Conservation (phyloP, 1,284 basidiomycete genomes). For the Vanrija sp. region DNA sequence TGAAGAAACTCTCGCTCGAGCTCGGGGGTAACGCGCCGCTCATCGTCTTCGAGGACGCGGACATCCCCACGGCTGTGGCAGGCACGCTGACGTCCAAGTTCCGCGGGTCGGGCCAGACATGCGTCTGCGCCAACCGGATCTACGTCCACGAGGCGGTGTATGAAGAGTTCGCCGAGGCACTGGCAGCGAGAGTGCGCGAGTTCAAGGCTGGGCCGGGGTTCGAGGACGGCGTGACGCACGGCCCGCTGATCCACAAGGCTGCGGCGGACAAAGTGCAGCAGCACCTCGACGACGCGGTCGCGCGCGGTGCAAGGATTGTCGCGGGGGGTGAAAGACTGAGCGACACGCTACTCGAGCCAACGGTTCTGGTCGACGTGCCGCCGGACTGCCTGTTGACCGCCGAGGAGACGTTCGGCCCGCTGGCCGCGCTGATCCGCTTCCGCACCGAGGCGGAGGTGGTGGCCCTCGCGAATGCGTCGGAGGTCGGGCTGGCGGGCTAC, state of each 20-base stretch:
- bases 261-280: constrained; percentile 84
- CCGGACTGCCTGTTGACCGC: constrained; percentile 55
- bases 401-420: constrained; percentile 80
- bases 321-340: constrained; percentile 71
- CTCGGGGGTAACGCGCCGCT: constrained; percentile 48
- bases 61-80: constrained; percentile 89
- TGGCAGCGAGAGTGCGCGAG: constrained; percentile 59
- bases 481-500: constrained; percentile 83
- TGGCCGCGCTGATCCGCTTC: constrained; percentile 63
- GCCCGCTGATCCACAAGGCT: constrained; percentile 83
- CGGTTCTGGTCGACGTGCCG: constrained; percentile 67
- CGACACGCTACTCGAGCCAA: constrained; percentile 28
- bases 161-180: constrained; percentile 42
- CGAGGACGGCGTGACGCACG: constrained; percentile 78
- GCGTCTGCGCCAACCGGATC: constrained; percentile 47
- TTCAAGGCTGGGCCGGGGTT: constrained; percentile 92
- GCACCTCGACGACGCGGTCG: constrained; percentile 82
- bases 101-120: constrained; percentile 84
- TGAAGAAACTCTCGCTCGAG: constrained; percentile 90
- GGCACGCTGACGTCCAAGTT: constrained; percentile 90
- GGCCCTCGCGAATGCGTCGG: constrained; percentile 72
- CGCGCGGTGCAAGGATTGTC: constrained; percentile 78
- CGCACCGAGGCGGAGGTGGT: constrained; percentile 90
- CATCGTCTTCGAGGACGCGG: constrained; percentile 88
- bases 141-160: constrained; percentile 48